Conservation (phyloP, 805 yeast species). For the Schwanniomyces sp. region DNA sequence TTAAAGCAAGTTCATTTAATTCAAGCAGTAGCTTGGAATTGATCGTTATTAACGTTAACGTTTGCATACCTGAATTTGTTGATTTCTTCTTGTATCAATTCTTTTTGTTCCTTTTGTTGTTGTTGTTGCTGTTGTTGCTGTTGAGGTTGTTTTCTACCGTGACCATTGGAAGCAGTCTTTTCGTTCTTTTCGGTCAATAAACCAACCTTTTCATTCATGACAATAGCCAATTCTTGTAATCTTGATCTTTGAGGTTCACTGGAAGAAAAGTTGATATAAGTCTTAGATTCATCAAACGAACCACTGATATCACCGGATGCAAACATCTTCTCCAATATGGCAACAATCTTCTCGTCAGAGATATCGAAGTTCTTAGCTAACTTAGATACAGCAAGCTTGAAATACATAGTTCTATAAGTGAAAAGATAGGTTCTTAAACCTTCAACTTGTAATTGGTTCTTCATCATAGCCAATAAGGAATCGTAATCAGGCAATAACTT, state of each 20-base stretch:
- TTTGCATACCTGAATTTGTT: conserved; percentile 45
- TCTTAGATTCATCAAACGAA: conserved; percentile 63
- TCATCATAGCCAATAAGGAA: conserved; percentile 67
- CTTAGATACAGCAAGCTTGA: conserved; percentile 67
- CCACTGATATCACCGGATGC: conserved; percentile 77
- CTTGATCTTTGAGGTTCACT: conserved; percentile 78
- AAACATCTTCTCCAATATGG: conserved; percentile 73
- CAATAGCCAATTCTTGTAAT: conserved; percentile 84
- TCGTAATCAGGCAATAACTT: conserved; percentile 70
- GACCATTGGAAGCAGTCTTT: conserved; percentile 77
- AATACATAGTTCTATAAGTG: conserved; percentile 74
- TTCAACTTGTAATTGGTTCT: conserved; percentile 78
- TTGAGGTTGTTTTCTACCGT: conserved; percentile 41
- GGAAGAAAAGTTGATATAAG: conserved; percentile 59
- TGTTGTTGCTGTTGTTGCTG: conserved; percentile 33
- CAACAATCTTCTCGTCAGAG: conserved; percentile 51
- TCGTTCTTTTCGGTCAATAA: conserved; percentile 83
- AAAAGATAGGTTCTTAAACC: conserved; percentile 92
- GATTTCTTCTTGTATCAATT: conserved; percentile 34
- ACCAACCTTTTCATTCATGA: conserved; percentile 77
- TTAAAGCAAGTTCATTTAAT: background rate
- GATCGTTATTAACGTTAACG: conserved; percentile 44
- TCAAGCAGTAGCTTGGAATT: conserved; percentile 36
- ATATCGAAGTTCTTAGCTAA: conserved; percentile 70
- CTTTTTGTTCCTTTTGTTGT: conserved; percentile 30